Evolutionary conservation across 441 rosid species (phyloP), one percentile per base, ranked within the genome.

Genomic region (Syzygium malaccense): DNA sequence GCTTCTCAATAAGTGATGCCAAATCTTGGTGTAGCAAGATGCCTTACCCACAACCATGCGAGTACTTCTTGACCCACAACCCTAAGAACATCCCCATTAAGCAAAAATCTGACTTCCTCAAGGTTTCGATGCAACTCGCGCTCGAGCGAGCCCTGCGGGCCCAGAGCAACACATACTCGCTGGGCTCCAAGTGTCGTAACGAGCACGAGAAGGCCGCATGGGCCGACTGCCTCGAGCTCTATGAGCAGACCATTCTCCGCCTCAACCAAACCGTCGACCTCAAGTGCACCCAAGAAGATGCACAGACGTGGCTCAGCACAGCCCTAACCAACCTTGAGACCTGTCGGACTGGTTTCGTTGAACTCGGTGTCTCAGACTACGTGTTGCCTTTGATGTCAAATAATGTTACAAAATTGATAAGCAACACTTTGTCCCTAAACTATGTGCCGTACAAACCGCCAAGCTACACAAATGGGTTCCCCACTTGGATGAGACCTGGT

Each of bases 251-350:
- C 17, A 60, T 91, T 89, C 91, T 86, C 14, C 92, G 91, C 51
- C 90, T 94, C 86, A 95, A 93, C 91, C 87, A 91, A 88, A 93
- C 97, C 4, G 48, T 91, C 17, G 89, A 91, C 55, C 90, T 92
- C 33, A 92, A 87, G 53, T 91, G 94, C 91, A 89, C 94, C 62
- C 88, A 90, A 66, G 91, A 88, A 45, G 97, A 94, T 54, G 87
- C 92, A 4, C 96, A 95, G 86, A 95, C 97, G 45, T 95, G 95
- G 96, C 95, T 95, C 54, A 94, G 96, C 91, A 87, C 94, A 5
- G 95, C 97, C 89, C 89, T 95, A 28, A 95, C 95, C 83, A 94
- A 93, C 90, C 92, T 95, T 5, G 94, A 94, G 87, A 95, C 96
- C 1, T 95, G 96, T 87, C 88, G 89, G 32, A 64, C 89, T 45